These are phyloP conservation scores for Noccaea caerulescens DNA, from an alignment of 345 rosid genomes.

Conservation along the genomic window DNA sequence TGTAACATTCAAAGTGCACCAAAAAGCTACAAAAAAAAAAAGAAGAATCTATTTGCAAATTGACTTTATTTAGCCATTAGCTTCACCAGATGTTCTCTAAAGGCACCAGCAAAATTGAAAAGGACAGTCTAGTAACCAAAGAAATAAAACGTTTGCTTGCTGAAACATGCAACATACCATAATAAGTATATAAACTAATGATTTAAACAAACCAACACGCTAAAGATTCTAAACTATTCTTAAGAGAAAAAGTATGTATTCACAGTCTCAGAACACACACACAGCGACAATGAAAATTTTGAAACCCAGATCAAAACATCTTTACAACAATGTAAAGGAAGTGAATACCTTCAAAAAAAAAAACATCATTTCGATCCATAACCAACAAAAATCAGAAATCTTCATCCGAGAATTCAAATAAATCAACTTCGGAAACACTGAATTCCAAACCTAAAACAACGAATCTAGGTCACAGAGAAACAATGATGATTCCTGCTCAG, in stretches of 20 bases:
- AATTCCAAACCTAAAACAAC: slow-evolving; percentile 20
- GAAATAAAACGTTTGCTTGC: slow-evolving; percentile 24
- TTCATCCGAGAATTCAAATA: neutral
- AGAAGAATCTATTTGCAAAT: neutral
- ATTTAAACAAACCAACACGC: slow-evolving; percentile 19
- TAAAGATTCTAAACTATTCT: slow-evolving; percentile 16
- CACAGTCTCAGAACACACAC: neutral
- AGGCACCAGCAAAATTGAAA: slow-evolving; percentile 26
- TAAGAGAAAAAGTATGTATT: neutral
- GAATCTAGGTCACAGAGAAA: slow-evolving; percentile 17
- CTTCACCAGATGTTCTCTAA: slow-evolving; percentile 1
- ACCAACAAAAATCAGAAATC: neutral
- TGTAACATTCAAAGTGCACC: neutral
- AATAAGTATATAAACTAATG: slow-evolving; percentile 38
- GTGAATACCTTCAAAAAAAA: no score
- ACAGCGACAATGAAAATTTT: neutral
- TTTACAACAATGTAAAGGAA: slow-evolving; percentile 14
- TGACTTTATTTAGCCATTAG: neutral
- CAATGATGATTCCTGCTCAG: neutral
- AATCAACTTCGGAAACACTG: neutral
- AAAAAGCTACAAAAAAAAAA: neutral
- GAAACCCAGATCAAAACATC: slow-evolving; percentile 15
- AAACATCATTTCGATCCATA: neutral
- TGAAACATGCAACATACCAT: slow-evolving; percentile 37
- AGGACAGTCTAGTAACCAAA: slow-evolving; percentile 7